Conservation (phyloP, 164 flowering plant genomes). For the Aristolochia contorta region DNA sequence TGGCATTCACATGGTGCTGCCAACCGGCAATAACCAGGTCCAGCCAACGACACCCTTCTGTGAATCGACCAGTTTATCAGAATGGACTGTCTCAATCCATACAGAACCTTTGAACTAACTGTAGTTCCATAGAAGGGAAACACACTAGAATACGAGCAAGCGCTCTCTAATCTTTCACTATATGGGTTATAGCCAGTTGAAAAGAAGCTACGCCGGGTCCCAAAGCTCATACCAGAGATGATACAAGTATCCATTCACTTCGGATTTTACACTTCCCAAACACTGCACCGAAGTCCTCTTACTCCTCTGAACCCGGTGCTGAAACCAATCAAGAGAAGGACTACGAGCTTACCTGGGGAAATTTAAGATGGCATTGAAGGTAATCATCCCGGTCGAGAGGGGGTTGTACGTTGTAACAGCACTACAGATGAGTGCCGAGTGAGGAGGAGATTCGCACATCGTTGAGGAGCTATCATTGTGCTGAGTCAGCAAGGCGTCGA, state of each 20-base stretch:
- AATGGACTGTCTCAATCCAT: constrained; percentile 33
- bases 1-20: constrained; percentile 10
- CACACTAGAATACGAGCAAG: constrained; percentile 12
- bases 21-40: constrained; percentile 18
- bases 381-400: too few relatives aligned
- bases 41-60: constrained; percentile 17
- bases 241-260: constrained; percentile 17
- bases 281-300: too few relatives aligned
- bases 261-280: too few relatives aligned
- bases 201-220: constrained; percentile 31
- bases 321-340: too few relatives aligned
- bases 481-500: too few relatives aligned
- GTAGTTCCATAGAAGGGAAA: constrained; percentile 14
- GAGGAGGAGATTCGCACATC: too few relatives aligned
- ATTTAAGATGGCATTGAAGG: too few relatives aligned
- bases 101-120: constrained; percentile 21
- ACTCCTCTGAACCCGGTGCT: too few relatives aligned
- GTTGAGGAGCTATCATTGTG: too few relatives aligned
- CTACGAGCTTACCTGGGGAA: too few relatives aligned
- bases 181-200: constrained; percentile 27
- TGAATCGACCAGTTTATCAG: constrained; percentile 23
- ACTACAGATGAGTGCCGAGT: too few relatives aligned
- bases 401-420: too few relatives aligned
- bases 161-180: constrained; percentile 11
- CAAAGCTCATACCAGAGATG: constrained; percentile 33